Evolutionary conservation across 2,329 filamentous ascomycete species (phyloP), one percentile per base, ranked within the genome.

Genomic region (Drechslerella dactyloides): DNA sequence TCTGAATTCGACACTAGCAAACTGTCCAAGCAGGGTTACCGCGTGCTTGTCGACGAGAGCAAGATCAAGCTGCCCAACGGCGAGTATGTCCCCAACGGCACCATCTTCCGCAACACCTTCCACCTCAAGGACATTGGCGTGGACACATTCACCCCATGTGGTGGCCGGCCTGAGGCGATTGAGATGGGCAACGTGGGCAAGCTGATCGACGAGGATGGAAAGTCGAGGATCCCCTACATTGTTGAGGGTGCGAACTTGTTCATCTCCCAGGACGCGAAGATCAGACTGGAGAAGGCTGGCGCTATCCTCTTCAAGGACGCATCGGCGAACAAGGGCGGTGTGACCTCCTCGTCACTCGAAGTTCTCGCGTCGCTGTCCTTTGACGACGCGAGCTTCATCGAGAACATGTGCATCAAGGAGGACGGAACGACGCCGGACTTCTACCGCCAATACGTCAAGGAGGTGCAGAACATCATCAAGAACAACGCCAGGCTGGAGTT

Each of bases 221-320:
- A 96, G 83, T 85, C 86, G 21, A 86, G 85, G 10, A 89, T 99
- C 72, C 93, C 93, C 0, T 99, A 96, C 82, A 94, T 99, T 60
- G 93, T 99, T 50, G 94, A 99, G 82, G 94, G 94, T 59, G 94
- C 94, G 80, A 99, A 97, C 80, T 84, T 99, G 61, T 99, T 99
- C 85, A 96, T 99, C 81, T 97, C 94, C 0, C 94, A 99, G 81
- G 94, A 99, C 77, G 93, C 93, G 77, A 97, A 97, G 83, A 85
- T 97, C 62, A 90, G 92, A 23, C 87, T 99, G 13, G 94, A 99
- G 82, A 89, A 91, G 76, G 93, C 93, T n/a, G 94, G 94, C 70
- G 96, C 91, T 78, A 87, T 97, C 77, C 82, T 99, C 44, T 97
- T 92, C 88, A 99, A 99, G 83, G 94, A 99, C 80, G 94, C 94